These are phyloP conservation scores for Leccinum griseonigrum DNA, from an alignment of 1,284 basidiomycete genomes.

Conservation along the genomic window DNA sequence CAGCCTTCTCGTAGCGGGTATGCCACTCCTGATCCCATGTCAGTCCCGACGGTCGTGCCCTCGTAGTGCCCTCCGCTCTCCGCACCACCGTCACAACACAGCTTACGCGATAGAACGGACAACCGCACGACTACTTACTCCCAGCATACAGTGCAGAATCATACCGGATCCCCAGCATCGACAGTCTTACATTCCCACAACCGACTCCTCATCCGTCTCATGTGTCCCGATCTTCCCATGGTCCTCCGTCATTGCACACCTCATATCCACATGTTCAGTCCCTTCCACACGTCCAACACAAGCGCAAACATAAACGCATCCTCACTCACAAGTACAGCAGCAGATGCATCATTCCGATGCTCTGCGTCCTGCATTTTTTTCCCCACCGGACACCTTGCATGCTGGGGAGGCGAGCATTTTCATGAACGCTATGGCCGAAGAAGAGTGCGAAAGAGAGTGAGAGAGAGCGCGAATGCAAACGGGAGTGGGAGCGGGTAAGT, in stretches of 20 bases:
- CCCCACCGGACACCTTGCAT: conserved; percentile 30
- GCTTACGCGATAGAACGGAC: conserved; percentile 18
- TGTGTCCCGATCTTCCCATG: conserved; percentile 13
- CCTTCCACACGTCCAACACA: conserved; percentile 22
- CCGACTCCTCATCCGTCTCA: no score
- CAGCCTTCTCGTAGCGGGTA: conserved; percentile 18
- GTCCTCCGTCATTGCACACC: conserved; percentile 9
- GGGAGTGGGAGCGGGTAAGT: conserved; percentile 16
- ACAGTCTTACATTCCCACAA: no score
- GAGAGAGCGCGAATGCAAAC: no score
- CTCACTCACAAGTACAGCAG: no score
- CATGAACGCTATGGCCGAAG: conserved; percentile 8
- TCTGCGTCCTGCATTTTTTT: conserved; percentile 25
- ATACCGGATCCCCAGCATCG: conserved; percentile 14
- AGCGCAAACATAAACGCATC: conserved; percentile 12
- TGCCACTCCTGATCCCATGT: conserved; percentile 17
- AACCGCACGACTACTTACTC: conserved; percentile 13
- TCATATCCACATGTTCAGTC: conserved; percentile 14
- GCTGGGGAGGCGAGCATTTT: conserved; percentile 22
- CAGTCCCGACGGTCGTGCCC: no score
- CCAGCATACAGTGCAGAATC: conserved; percentile 16
- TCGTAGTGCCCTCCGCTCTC: no score
- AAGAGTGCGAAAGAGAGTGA: conserved; percentile 24
- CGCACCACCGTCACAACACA: no score
- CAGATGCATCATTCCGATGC: conserved; percentile 26